phyloP scores from a whole-genome alignment of 2,329 filamentous ascomycete genomes.

The Setomelanomma holmii region DNA sequence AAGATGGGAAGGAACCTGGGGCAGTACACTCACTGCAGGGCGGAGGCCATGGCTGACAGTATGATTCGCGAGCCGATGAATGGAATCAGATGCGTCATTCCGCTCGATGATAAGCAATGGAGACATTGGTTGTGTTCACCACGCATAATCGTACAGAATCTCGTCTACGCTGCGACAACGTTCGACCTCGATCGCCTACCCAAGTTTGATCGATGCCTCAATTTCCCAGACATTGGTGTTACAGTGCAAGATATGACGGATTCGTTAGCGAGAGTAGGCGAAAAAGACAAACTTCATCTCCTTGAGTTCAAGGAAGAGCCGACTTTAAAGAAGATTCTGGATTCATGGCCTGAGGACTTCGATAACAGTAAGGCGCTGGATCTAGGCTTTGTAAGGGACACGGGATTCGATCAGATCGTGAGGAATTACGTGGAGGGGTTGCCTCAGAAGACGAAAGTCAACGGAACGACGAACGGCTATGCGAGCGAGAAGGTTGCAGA shows the following conservation, averaged over 20 bases:
- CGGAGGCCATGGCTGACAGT: no score
- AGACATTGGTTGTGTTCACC: slow-evolving; percentile 64
- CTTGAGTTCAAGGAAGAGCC: slow-evolving; percentile 57
- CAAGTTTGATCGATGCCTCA: slow-evolving; percentile 54
- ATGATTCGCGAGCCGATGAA: slow-evolving; percentile 68
- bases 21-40: no score
- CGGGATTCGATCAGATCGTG: slow-evolving; percentile 49
- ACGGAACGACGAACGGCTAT: no score
- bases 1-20: no score
- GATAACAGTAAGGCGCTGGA: slow-evolving; percentile 60
- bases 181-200: slow-evolving; percentile 54
- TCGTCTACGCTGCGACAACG: slow-evolving; percentile 54
- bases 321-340: slow-evolving; percentile 56
- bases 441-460: not conserved
- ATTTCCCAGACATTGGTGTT: slow-evolving; percentile 45
- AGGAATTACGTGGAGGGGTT: slow-evolving; percentile 41
- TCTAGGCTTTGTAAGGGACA: slow-evolving; percentile 58
- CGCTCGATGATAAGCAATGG: slow-evolving; percentile 54
- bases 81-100: slow-evolving; percentile 57
- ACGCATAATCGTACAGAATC: slow-evolving; percentile 59
- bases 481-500: no score
- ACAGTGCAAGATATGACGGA: slow-evolving; percentile 62
- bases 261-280: slow-evolving; percentile 59
- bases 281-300: slow-evolving; percentile 56
- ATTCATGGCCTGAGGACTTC: slow-evolving; percentile 61